Base-by-base conservation (phyloP, 1,284 basidiomycete species). In the Butyriboletus appendiculatus region DNA sequence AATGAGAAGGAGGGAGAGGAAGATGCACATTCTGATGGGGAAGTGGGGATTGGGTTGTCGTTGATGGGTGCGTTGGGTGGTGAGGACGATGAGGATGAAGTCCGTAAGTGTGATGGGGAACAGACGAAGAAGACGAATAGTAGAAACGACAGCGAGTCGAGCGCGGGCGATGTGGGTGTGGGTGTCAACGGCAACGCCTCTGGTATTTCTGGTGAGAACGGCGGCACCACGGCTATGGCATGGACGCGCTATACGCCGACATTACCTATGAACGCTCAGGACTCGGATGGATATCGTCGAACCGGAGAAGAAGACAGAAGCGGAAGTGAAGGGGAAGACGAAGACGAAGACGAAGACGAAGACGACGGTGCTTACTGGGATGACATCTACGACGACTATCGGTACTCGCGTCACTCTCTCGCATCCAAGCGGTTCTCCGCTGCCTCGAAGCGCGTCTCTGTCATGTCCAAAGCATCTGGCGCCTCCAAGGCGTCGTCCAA, bases 351-450 rank as follows among this genome's bases (percentile, higher is more conserved):
- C 3, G 65, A 65, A 42, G 62, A 59, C 1, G 58, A 60, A 37
- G 72, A 72, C 44, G 75, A 73, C n/a, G 73, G 73, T 16, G 79
- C 73, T 28, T 78, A 81, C 55, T 86, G 84, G 80, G 84, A 86
- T 52, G 85, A 88, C 59, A 88, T 90, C 48, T 90, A 89, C 60
- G 87, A 90, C 63, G 80, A 86, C 57, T 90, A 90, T 62, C 79
- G 86, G 3, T 90, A 89, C 61, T 88, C 86, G 8, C 74, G 85
- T 8, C 78, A 78, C 52, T 88, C 86, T 0, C 73, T 82, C 55
- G 69, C 75, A 14, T 76, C 75, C 52, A 70, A 72, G 58, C 73
- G 62, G 62, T 37, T 69, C 67, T 58, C 75, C 59, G 28, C 3
- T 6, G 12, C 74, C 3, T 78, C 76, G 45, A 49, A 45, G n/a